Percentiles rank a stretch among this genome's conserved stretches.
phyloP scores from a whole-genome alignment of 306 rosid genomes.

The Dryas alaskensis region DNA sequence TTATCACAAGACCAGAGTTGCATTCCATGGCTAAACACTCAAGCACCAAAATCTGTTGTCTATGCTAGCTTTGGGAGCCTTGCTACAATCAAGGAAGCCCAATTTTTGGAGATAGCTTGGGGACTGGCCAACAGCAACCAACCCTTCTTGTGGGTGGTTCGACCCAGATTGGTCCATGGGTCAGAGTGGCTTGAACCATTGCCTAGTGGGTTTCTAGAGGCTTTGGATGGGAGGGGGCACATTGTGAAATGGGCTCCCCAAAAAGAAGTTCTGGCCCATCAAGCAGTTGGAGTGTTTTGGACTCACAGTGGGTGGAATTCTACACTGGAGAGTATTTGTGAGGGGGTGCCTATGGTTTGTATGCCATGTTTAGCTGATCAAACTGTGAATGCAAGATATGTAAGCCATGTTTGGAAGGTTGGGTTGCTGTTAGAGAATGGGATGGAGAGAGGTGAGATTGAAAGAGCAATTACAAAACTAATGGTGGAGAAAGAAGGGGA shows the following conservation, averaged over 20 bases:
- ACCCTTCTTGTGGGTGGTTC: slow-evolving; percentile 58
- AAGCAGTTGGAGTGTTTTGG: slow-evolving; percentile 57
- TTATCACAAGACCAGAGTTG: slow-evolving; percentile 40
- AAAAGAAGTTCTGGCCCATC: slow-evolving; percentile 53
- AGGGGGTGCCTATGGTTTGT: slow-evolving; percentile 72
- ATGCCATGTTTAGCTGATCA: slow-evolving; percentile 51
- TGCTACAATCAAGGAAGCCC: slow-evolving; percentile 21
- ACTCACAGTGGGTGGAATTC: slow-evolving; percentile 69
- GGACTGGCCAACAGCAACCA: slow-evolving; percentile 46
- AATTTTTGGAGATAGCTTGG: slow-evolving; percentile 60
- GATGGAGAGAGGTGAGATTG: slow-evolving; percentile 40
- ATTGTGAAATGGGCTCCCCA: slow-evolving; percentile 73
- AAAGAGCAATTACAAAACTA: slow-evolving; percentile 33
- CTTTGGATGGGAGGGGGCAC: slow-evolving; percentile 34
- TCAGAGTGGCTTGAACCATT: slow-evolving; percentile 50
- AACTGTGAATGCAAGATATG: slow-evolving; percentile 49
- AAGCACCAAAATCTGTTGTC: slow-evolving; percentile 32
- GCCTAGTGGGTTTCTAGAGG: slow-evolving; percentile 36
- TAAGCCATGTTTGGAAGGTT: slow-evolving; percentile 51
- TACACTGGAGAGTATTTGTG: slow-evolving; percentile 57
- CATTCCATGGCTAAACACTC: slow-evolving; percentile 54
- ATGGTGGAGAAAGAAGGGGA: slow-evolving; percentile 45
- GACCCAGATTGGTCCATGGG: slow-evolving; percentile 37
- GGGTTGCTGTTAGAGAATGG: slow-evolving; percentile 40
- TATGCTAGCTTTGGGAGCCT: slow-evolving; percentile 62